Evolutionary conservation across 2,329 filamentous ascomycete genomes (phyloP).

Genomic region (Phyllosticta paracitricarpa): DNA sequence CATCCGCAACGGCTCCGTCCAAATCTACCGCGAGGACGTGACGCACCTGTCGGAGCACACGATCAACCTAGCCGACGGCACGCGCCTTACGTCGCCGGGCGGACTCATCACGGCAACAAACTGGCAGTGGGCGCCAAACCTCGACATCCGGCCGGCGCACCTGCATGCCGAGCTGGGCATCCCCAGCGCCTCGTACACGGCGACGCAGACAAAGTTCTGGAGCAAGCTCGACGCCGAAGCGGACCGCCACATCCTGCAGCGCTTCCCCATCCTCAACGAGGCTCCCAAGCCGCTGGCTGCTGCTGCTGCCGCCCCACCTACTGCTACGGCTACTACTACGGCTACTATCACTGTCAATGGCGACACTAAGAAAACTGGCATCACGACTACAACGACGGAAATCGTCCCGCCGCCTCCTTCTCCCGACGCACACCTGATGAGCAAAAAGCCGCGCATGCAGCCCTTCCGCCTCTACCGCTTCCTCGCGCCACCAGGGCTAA

Average conservation of each 20-base stretch:
- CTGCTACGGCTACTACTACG: background rate
- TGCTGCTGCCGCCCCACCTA: background rate
- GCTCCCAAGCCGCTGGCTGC: background rate
- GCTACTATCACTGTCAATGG: background rate
- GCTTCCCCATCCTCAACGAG: background rate
- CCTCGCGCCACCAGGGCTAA: constrained; percentile 27
- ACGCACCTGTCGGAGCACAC: constrained; percentile 34
- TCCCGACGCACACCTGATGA: constrained; percentile 25
- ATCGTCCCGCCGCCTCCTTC: constrained; percentile 8
- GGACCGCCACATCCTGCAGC: background rate
- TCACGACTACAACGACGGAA: background rate
- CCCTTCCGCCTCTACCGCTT: constrained; percentile 34
- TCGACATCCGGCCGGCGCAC: constrained; percentile 35
- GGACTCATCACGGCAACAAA: constrained; percentile 47
- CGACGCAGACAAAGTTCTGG: background rate
- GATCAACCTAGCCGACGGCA: constrained; percentile 40
- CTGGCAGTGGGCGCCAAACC: constrained; percentile 42
- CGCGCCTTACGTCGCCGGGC: constrained; percentile 33
- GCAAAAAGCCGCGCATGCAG: constrained; percentile 24
- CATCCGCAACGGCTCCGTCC: constrained; percentile 43
- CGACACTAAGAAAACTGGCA: background rate
- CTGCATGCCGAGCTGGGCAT: background rate
- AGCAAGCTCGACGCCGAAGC: background rate
- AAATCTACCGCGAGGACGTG: constrained; percentile 47
- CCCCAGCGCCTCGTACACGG: background rate